Percentiles rank a stretch among this genome's conserved stretches.
Conservation (phyloP, 768 basidiomycete species). For the Strobilomyces dryophilus region DNA sequence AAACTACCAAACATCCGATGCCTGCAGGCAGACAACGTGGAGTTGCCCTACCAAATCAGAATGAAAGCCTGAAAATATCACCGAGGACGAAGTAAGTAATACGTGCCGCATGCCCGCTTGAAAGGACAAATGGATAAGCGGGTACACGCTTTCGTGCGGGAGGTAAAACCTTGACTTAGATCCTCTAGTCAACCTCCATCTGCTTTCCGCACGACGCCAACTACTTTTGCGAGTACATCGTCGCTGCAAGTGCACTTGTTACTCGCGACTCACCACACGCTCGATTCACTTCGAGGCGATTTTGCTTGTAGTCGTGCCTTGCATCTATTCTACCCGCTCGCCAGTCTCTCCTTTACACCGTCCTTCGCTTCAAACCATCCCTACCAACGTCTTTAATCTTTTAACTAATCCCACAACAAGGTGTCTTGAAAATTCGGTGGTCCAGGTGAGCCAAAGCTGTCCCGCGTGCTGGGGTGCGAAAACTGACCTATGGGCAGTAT, state of each 20-base stretch:
- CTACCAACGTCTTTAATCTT: conserved; percentile 16
- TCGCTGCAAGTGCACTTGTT: conserved; percentile 22
- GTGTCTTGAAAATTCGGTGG: conserved; percentile 11
- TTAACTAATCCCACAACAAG: conserved; percentile 18
- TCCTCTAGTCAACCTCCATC: conserved; percentile 21
- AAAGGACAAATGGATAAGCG: conserved; percentile 48
- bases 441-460: conserved; percentile 16
- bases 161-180: conserved; percentile 37
- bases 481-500: conserved; percentile 6
- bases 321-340: conserved; percentile 25
- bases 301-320: conserved; percentile 32
- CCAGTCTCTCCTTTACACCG: conserved; percentile 34
- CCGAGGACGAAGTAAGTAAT: conserved; percentile 32
- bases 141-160: conserved; percentile 47
- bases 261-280: conserved; percentile 31
- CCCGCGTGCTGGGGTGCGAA: neutral
- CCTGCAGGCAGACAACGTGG: conserved; percentile 81
- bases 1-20: conserved; percentile 39
- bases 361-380: conserved; percentile 27
- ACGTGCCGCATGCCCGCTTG: conserved; percentile 29
- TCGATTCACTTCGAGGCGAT: conserved; percentile 55
- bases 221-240: conserved; percentile 27
- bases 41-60: conserved; percentile 50
- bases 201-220: conserved; percentile 19
- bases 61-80: conserved; percentile 38